A percentile compares a stretch with the other conserved stretches of the same genome.
phyloP scores from a whole-genome alignment of 768 basidiomycete genomes.

The Mycena capillaripes region DNA sequence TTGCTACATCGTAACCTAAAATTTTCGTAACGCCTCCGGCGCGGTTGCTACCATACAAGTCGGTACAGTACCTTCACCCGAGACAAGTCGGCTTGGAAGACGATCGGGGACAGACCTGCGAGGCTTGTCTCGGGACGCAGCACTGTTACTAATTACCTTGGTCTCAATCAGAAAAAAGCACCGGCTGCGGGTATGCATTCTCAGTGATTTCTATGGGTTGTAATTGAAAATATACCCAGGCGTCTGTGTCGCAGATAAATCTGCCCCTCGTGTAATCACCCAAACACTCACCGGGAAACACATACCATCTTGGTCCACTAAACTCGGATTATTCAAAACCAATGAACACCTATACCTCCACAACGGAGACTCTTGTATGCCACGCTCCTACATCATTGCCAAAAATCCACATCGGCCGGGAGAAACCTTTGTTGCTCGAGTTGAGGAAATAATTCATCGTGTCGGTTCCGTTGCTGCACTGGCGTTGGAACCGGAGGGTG shows the following conservation, averaged over 20 bases:
- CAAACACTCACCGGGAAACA: background rate
- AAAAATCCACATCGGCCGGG: background rate
- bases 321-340: background rate
- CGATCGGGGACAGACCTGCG: background rate
- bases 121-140: background rate
- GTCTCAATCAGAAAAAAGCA: background rate
- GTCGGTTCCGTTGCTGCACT: background rate
- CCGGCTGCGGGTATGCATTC: background rate
- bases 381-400: background rate
- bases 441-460: conserved; percentile 13
- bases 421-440: background rate
- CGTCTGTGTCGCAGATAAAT: background rate
- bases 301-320: background rate
- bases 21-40: background rate
- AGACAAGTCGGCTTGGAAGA: conserved; percentile 28
- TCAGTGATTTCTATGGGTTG: background rate
- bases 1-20: background rate
- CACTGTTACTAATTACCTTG: conserved; percentile 16
- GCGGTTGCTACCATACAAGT: background rate
- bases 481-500: background rate
- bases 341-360: background rate
- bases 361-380: background rate
- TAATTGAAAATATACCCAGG: background rate
- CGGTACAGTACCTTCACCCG: background rate
- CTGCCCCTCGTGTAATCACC: background rate